A percentile compares a stretch with the other conserved stretches of the same genome.
These are phyloP conservation scores for Thinopyrum elongatum DNA, from an alignment of 176 grass and related monocot species.

Conservation along the genomic window DNA sequence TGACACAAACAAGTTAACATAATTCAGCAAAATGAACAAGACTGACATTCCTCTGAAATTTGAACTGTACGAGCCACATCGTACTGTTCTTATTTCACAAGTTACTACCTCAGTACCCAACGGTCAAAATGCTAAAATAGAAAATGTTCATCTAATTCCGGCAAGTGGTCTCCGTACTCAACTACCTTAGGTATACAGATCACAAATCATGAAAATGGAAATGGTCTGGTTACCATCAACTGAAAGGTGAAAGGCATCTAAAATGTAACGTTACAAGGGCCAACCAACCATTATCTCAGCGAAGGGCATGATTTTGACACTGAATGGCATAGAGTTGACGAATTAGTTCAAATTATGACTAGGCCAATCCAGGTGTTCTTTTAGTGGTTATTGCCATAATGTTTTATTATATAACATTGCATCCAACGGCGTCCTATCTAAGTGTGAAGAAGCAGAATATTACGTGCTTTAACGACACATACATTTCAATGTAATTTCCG, in stretches of 20 bases:
- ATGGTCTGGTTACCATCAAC: background rate
- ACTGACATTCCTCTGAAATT: background rate
- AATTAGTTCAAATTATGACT: background rate
- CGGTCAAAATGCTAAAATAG: background rate
- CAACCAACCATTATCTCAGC: background rate
- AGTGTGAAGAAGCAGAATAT: background rate
- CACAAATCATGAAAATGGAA: background rate
- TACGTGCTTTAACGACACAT: background rate
- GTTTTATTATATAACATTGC: background rate
- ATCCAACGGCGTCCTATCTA: background rate
- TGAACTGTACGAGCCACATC: background rate
- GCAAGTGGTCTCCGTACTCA: background rate
- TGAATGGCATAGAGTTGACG: background rate
- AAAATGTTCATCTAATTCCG: background rate
- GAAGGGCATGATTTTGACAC: background rate
- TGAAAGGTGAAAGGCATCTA: background rate
- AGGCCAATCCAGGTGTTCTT: background rate
- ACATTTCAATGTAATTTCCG: conserved; percentile 5
- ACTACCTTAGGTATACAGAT: background rate
- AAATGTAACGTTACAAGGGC: background rate
- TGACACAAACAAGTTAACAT: conserved; percentile 22
- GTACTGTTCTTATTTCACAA: background rate
- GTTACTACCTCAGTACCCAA: background rate
- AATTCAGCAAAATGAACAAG: conserved; percentile 24
- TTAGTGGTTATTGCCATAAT: background rate